phyloP scores from a whole-genome alignment of 164 flowering plant species.

The Liquidambar formosana region DNA sequence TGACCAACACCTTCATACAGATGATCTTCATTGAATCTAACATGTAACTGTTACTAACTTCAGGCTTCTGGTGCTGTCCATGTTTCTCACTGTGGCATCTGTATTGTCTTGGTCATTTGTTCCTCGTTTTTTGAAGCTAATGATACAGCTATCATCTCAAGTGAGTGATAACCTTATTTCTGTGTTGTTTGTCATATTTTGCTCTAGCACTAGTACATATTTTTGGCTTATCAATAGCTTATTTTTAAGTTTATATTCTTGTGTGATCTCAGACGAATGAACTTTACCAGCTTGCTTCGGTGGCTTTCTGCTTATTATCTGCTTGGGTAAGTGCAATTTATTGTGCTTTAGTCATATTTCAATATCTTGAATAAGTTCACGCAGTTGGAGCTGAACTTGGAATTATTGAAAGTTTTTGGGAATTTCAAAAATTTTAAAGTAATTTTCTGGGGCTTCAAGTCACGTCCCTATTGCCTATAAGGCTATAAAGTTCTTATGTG shows the following conservation, averaged over 20 bases:
- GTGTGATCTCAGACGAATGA: slow-evolving; percentile 79
- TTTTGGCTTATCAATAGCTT: slow-evolving; percentile 1
- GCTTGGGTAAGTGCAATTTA: slow-evolving; percentile 86
- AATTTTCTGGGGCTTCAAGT: no score
- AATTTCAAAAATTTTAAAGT: no score
- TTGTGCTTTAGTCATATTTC: no score
- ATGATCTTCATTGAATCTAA: neutral
- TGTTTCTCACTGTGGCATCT: slow-evolving; percentile 67
- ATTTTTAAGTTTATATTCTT: slow-evolving; percentile 5
- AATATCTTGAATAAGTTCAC: neutral
- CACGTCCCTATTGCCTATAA: no score
- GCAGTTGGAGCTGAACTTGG: no score
- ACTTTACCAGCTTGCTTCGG: slow-evolving; percentile 95
- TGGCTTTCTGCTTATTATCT: slow-evolving; percentile 89
- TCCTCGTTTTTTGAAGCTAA: slow-evolving; percentile 90
- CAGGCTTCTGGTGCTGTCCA: slow-evolving; percentile 78
- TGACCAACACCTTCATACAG: neutral
- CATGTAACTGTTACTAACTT: slow-evolving; percentile 9
- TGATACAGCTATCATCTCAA: slow-evolving; percentile 86
- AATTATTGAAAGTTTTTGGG: no score
- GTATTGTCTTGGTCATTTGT: slow-evolving; percentile 87
- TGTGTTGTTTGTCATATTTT: neutral
- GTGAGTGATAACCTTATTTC: slow-evolving; percentile 42
- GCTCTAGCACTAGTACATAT: no score
- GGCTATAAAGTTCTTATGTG: no score